Percentiles rank a stretch among this genome's conserved stretches.
These are phyloP conservation scores for Oenanthe javanica DNA, from an alignment of 140 eudicot genomes.

Conservation along the genomic window DNA sequence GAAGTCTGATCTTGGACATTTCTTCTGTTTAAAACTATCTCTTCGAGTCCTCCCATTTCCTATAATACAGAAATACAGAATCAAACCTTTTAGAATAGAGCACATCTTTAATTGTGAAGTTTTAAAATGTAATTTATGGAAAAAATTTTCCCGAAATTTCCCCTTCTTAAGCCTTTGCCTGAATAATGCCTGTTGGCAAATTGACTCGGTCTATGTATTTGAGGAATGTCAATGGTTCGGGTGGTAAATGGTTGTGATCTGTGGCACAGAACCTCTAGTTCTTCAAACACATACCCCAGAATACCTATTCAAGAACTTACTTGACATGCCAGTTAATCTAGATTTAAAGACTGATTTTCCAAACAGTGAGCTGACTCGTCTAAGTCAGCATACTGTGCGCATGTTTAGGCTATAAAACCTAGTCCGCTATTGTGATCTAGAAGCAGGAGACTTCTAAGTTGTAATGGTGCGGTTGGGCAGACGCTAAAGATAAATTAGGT, in stretches of 20 bases:
- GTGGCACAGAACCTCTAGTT: conserved; percentile 29
- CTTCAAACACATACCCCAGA: conserved; percentile 34
- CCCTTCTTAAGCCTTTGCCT: conserved; percentile 25
- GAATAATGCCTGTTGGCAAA: conserved; percentile 29
- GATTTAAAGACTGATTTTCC: conserved; percentile 22
- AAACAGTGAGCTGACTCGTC: conserved; percentile 42
- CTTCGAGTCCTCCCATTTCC: conserved; percentile 57
- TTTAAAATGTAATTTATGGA: neutral
- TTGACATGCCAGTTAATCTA: neutral
- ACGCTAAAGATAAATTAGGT: conserved; percentile 33
- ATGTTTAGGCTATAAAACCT: conserved; percentile 39
- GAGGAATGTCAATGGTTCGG: conserved; percentile 33
- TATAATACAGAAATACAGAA: conserved; percentile 16
- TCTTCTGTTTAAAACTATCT: conserved; percentile 35
- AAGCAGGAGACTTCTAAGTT: conserved; percentile 29
- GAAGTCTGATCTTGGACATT: conserved; percentile 16
- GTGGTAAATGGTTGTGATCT: conserved; percentile 39
- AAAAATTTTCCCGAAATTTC: conserved; percentile 31
- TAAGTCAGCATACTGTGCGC: conserved; percentile 43
- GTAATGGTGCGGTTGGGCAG: conserved; percentile 42
- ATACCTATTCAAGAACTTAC: conserved; percentile 11
- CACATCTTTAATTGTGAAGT: neutral
- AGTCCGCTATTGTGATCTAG: conserved; percentile 25
- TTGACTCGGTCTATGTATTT: conserved; percentile 29
- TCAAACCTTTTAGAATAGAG: conserved; percentile 3